These are phyloP conservation scores for Sporothrix variecibatus DNA, from an alignment of 2,329 filamentous ascomycete species.

Conservation along the genomic window DNA sequence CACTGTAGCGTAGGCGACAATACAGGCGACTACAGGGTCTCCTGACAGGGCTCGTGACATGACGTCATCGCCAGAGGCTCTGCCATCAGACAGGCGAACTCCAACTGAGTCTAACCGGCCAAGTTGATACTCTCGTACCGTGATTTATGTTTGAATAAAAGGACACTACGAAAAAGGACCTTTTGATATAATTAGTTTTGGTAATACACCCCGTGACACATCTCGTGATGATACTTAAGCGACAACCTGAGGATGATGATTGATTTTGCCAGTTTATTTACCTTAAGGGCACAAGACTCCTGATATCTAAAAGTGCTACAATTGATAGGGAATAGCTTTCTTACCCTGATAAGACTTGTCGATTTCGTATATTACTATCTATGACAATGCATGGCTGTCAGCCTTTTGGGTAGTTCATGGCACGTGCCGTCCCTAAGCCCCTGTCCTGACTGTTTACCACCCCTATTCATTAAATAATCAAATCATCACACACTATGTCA, in stretches of 20 bases:
- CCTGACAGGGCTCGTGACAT: not conserved
- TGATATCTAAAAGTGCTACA: no score
- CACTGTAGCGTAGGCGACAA: not conserved
- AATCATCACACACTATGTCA: not conserved
- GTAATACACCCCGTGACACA: not conserved
- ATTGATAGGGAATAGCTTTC: no score
- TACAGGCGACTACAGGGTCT: not conserved
- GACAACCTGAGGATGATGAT: no score
- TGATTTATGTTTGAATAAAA: not conserved
- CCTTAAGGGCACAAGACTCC: no score
- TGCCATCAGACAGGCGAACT: not conserved
- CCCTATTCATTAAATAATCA: not conserved
- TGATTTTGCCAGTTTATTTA: no score
- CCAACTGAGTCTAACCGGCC: not conserved
- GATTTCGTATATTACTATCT: no score
- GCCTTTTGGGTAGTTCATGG: not conserved
- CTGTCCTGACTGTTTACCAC: slow-evolving; percentile 2
- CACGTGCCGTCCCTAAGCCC: not conserved
- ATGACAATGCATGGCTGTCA: not conserved
- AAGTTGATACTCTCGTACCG: not conserved
- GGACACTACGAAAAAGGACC: not conserved
- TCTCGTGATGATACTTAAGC: no score
- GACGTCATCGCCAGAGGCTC: not conserved
- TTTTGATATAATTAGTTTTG: not conserved
- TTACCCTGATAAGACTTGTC: no score